Base-by-base conservation (phyloP, 768 basidiomycete species). In the Pleurotus citrinopileatus region DNA sequence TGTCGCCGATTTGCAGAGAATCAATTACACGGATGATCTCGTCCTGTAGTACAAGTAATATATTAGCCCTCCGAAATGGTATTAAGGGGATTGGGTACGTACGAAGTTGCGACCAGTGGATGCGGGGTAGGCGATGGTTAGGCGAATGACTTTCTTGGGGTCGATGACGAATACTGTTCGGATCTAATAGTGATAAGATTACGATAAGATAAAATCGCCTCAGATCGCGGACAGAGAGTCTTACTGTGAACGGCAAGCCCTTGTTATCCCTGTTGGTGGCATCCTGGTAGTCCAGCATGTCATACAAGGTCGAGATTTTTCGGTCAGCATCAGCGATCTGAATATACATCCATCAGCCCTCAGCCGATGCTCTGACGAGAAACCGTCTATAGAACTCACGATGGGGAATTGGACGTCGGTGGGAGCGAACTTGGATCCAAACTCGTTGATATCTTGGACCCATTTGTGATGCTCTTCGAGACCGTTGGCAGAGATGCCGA, bases 81-180 rank as follows among this genome's bases (percentile, higher is more conserved):
- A n/a, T 7, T 32, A n/a, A 15, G 10, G 12, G 20, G 17, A 20
- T 12, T 20, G 23, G 15, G n/a, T n/a, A 51, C 20, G 17, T 25
- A 51, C 81, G 67, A 97, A 96, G 80, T 94, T 95, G 64, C 94
- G 89, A 40, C 96, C 97, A 62, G 95, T 94, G 12, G 93, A 87
- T 45, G 96, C 95, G 55, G 97, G 97, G 77, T 98, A 98, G 23
- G 93, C 75, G 60, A 99, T 63, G 13, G 84, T 91, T 63, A 97
- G 74, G 57, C 96, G 90, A 67, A 99, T 97, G 63, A 84, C 80
- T 75, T 97, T 94, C 75, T 92, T 93, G 42, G 97, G 95, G 74
- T 99, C 97, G 64, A 99, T 93, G 60, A 99, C 75, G 72, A 96
- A 99, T 56, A 99, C 97, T 5, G 94, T 97, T 56, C 97, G 89